Evolutionary conservation across 2,329 filamentous ascomycete species (phyloP).

Genomic region (Colletotrichum higginsianum): DNA sequence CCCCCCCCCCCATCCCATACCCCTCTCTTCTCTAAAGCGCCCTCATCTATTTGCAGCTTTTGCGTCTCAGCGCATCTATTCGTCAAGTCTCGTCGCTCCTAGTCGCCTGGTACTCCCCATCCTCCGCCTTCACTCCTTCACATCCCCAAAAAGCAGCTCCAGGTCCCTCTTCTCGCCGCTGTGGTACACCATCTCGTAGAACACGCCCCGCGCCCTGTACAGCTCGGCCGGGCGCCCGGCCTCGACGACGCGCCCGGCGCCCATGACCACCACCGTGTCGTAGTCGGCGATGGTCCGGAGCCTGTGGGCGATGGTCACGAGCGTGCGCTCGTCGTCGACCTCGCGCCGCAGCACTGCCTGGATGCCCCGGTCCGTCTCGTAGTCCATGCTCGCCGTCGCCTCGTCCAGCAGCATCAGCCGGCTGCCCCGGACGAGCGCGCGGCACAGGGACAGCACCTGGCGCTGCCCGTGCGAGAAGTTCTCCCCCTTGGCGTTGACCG

Average conservation of each 20-base stretch:
- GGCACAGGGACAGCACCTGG: slow-evolving; percentile 71
- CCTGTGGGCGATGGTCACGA: slow-evolving; percentile 72
- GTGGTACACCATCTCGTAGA: slow-evolving; percentile 70
- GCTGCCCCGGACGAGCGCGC: slow-evolving; percentile 68
- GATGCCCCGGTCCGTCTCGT: slow-evolving; percentile 69
- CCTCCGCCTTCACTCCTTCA: not conserved
- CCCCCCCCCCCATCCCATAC: too few species aligned
- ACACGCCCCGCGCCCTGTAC: slow-evolving; percentile 60
- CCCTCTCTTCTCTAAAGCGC: not conserved
- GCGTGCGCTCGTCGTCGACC: slow-evolving; percentile 64
- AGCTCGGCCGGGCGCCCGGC: slow-evolving; percentile 64
- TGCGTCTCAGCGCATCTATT: not conserved
- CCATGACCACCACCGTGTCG: slow-evolving; percentile 71
- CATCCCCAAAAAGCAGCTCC: slow-evolving; percentile 50
- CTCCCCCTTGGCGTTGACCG: slow-evolving; percentile 67
- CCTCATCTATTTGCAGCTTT: too few species aligned
- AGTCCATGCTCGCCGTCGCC: slow-evolving; percentile 73
- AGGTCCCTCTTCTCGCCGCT: slow-evolving; percentile 67
- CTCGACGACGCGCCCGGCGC: slow-evolving; percentile 67
- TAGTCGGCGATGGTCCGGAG: slow-evolving; percentile 73
- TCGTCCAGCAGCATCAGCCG: slow-evolving; percentile 72
- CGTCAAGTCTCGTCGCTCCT: not conserved
- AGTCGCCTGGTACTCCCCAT: not conserved
- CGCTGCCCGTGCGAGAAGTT: slow-evolving; percentile 73
- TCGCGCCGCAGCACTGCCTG: slow-evolving; percentile 67